Conservation (phyloP, 805 yeast species). For the Candida sithepensis region DNA sequence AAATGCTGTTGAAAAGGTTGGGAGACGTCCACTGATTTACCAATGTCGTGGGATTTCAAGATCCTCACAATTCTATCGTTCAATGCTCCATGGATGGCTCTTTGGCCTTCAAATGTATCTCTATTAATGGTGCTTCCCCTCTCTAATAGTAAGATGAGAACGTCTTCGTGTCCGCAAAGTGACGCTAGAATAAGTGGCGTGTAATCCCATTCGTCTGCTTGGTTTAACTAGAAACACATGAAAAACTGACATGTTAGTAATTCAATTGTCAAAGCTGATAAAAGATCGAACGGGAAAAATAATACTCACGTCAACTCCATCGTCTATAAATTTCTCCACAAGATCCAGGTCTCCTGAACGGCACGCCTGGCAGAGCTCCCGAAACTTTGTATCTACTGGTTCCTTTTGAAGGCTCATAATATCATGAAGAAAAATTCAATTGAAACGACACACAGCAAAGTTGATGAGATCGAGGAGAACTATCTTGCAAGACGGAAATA, state of each 20-base stretch:
- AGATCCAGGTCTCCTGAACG: slow-evolving; percentile 63
- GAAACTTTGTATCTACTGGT: slow-evolving; percentile 30
- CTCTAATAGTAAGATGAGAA: slow-evolving; percentile 58
- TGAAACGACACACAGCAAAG: too few relatives aligned
- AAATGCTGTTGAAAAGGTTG: slow-evolving; percentile 76
- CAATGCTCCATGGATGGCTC: slow-evolving; percentile 75
- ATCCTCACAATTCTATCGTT: slow-evolving; percentile 61
- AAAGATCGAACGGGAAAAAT: neutral
- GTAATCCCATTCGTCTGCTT: slow-evolving; percentile 68
- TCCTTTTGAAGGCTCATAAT: neutral
- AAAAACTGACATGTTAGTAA: neutral
- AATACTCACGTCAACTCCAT: slow-evolving; percentile 45
- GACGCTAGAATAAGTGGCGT: slow-evolving; percentile 73
- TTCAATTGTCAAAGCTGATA: too few relatives aligned
- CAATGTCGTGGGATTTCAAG: slow-evolving; percentile 56
- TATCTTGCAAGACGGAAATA: too few relatives aligned
- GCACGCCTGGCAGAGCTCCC: slow-evolving; percentile 60
- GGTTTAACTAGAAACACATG: slow-evolving; percentile 28
- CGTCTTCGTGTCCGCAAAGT: slow-evolving; percentile 66
- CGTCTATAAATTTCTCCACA: slow-evolving; percentile 53
- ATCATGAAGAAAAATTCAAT: neutral
- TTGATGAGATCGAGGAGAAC: neutral
- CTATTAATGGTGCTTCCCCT: slow-evolving; percentile 76
- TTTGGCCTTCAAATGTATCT: slow-evolving; percentile 76
- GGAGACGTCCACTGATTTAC: slow-evolving; percentile 60